These are phyloP conservation scores for Tolypocladium sp. DNA, from an alignment of 2,329 filamentous ascomycete species.

Conservation along the genomic window DNA sequence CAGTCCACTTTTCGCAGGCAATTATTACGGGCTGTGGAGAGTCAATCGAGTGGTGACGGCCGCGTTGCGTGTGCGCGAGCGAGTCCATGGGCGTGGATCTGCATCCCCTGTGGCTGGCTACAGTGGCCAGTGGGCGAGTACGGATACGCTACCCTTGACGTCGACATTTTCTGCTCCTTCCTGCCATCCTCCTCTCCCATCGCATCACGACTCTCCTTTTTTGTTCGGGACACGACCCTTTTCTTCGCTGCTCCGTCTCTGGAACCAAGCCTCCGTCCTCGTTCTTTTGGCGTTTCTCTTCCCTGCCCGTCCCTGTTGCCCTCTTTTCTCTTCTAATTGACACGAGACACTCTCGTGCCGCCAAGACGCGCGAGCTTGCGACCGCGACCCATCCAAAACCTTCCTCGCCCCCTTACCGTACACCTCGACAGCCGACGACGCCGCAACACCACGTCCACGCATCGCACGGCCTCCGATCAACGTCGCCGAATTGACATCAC, in stretches of 20 bases:
- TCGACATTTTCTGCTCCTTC: not conserved
- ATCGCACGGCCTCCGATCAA: not conserved
- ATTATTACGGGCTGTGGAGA: not conserved
- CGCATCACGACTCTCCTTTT: not conserved
- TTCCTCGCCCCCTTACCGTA: not conserved
- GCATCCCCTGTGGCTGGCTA: not conserved
- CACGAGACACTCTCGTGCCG: constrained; percentile 2
- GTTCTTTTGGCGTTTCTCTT: not conserved
- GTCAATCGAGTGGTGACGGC: not conserved
- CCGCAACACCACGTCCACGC: not conserved
- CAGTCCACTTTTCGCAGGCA: not conserved
- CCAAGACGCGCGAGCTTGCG: constrained; percentile 4
- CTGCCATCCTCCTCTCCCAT: not conserved
- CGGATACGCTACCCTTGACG: not conserved
- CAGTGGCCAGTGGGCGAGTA: not conserved
- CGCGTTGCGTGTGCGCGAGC: not conserved
- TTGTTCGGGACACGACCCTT: not conserved
- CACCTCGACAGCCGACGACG: not conserved
- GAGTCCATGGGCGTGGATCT: not conserved
- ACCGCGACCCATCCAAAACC: constrained; percentile 1
- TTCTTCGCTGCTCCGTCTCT: not conserved
- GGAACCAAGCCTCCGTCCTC: not conserved
- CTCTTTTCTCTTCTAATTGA: not conserved
- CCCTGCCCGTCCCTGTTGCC: not conserved
- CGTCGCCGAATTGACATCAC: not conserved